Evolutionary conservation across 2,329 filamentous ascomycete genomes (phyloP).

Genomic region (Fusarium gaditjirri): DNA sequence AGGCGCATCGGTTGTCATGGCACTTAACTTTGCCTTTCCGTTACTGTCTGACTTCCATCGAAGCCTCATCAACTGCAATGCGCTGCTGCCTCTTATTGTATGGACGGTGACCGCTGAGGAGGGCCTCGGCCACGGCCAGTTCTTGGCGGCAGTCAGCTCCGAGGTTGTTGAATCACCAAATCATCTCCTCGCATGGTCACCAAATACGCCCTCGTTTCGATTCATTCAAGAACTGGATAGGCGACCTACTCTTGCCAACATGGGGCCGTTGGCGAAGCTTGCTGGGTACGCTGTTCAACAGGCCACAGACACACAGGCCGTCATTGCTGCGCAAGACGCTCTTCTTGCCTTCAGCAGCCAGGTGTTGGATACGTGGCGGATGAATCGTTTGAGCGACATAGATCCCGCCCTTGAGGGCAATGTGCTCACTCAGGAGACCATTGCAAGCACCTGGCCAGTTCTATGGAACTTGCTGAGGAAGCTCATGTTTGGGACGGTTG

Average conservation of each 20-base stretch:
- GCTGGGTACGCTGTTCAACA: constrained; percentile 72
- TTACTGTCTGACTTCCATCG: constrained; percentile 71
- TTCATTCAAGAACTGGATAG: constrained; percentile 68
- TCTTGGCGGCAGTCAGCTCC: constrained; percentile 74
- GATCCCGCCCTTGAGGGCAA: constrained; percentile 74
- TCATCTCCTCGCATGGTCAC: constrained; percentile 70
- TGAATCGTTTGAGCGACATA: constrained; percentile 77
- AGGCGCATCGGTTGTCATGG: constrained; percentile 69
- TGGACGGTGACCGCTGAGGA: constrained; percentile 75
- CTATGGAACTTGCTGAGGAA: constrained; percentile 82
- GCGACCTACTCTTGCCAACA: constrained; percentile 70
- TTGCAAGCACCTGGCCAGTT: constrained; percentile 72
- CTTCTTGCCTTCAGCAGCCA: constrained; percentile 74
- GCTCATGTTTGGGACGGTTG: constrained; percentile 78
- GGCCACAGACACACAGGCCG: constrained; percentile 55
- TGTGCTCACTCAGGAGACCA: constrained; percentile 72
- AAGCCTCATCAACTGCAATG: constrained; percentile 71
- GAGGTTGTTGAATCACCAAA: constrained; percentile 66
- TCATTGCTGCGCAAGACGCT: constrained; percentile 67
- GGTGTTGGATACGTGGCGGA: constrained; percentile 77
- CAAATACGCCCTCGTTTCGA: constrained; percentile 67
- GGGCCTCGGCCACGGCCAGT: constrained; percentile 80
- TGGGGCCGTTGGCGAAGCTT: constrained; percentile 74
- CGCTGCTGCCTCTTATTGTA: constrained; percentile 75
- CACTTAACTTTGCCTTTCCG: constrained; percentile 81